Evolutionary conservation across 23 red algal species (phyloP).

Genomic region (Gracilaria gracilis): DNA sequence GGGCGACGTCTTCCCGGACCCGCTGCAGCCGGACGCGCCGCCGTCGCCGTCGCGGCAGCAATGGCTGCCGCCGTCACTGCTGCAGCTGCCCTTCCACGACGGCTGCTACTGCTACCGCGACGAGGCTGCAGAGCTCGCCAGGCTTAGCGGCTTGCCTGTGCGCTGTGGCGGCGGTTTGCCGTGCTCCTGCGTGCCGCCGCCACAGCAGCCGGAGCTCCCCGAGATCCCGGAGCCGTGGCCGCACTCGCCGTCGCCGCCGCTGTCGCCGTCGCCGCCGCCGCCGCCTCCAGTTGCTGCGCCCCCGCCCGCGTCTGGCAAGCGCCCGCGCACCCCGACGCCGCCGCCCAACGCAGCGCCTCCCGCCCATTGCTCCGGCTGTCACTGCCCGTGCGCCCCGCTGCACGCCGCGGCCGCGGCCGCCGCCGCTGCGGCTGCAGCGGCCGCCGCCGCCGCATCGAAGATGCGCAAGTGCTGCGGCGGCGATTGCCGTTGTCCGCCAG

Average conservation of each 20-base stretch:
- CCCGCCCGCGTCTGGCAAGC: conserved; percentile 14
- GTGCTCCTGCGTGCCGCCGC: conserved; percentile 31
- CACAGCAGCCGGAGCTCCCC: neutral
- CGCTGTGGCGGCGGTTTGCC: conserved; percentile 71
- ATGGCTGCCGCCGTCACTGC: neutral
- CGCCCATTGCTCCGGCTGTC: conserved; percentile 23
- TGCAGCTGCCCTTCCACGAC: conserved; percentile 17
- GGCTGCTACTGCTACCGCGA: conserved; percentile 66
- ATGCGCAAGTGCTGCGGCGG: conserved; percentile 58
- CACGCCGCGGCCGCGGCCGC: conserved; percentile 19
- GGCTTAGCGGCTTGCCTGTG: conserved; percentile 33
- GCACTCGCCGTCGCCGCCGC: neutral
- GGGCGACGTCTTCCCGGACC: conserved; percentile 7
- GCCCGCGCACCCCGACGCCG: conserved; percentile 10
- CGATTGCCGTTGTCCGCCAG: conserved; percentile 46
- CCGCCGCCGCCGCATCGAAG: conserved; percentile 46
- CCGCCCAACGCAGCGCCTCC: neutral
- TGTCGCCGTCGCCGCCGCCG: conserved; percentile 13
- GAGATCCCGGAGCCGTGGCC: neutral
- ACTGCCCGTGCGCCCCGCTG: neutral
- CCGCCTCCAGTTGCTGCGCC: neutral
- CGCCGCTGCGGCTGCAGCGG: conserved; percentile 20
- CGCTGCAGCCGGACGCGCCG: neutral
- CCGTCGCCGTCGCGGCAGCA: neutral
- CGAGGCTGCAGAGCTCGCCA: conserved; percentile 23